Evolutionary conservation across 345 rosid genomes (phyloP), one percentile per base, ranked within the genome.

Genomic region (Syzygium grande): DNA sequence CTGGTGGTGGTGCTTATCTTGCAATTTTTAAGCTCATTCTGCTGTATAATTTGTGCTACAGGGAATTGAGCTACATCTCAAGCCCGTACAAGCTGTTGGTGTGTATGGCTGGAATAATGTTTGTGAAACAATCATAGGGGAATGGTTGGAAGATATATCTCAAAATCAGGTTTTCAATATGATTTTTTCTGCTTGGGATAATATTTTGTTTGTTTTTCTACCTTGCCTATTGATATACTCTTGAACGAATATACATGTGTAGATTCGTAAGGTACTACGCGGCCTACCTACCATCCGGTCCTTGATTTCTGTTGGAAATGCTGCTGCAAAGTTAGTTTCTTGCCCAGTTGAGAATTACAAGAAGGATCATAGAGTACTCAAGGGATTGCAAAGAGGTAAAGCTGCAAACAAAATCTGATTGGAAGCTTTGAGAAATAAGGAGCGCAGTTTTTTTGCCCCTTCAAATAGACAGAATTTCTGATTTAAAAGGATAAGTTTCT

Each of bases 381-480:
- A 93, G 91, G 99, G 99, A 87, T 90, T 98, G 91, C 98, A 98
- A 93, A 95, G 99, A 95, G 99, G 99, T 96, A 91, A 92, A 52
- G 77, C 86, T 9, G 65, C 56, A 34, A 34, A 73, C 23, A 68
- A 88, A n/a, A 85, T 59, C 21, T 43, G 56, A 73, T 73, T 9
- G 23, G 49, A 9, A 73, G 49, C 23, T 34, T 54, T 84, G 58
- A 52, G 14, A 52, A 84, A 84, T 25, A 68, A 51, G 87, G 80
- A 34, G 49, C 14, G 2, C 23, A 68, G 46, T 34, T 41, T 14
- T 61, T n/a, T 14, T 52, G 1, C 73, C 79, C 79, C 43, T 17
- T 17, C 79, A 38, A 68, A 34, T 17, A 68, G 79, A 68, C 80
- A 17, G 12, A 34, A 73, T 73, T 73, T 73, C 46, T 73, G 25